phyloP scores from a whole-genome alignment of 305 asterid genomes.

The Coffea humblotiana region DNA sequence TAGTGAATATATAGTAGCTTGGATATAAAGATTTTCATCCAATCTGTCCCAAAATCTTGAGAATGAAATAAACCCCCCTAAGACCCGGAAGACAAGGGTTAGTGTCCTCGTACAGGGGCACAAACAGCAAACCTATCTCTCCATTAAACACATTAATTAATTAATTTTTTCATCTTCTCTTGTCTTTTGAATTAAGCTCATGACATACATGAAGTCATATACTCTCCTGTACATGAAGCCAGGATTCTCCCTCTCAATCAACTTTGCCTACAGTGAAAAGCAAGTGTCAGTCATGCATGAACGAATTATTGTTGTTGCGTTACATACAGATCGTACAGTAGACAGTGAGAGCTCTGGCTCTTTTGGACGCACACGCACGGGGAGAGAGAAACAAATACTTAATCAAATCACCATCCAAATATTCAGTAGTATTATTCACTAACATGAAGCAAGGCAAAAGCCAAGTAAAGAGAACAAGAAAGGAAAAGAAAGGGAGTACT shows the following conservation, averaged over 20 bases:
- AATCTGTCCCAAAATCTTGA: slow-evolving; percentile 34
- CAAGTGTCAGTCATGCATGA: slow-evolving; percentile 25
- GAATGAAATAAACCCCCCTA: slow-evolving; percentile 21
- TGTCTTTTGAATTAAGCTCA: not conserved
- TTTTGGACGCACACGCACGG: slow-evolving; percentile 11
- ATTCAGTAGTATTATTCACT: not conserved
- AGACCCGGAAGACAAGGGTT: slow-evolving; percentile 38
- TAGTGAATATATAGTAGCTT: too few relatives aligned
- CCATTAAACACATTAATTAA: not conserved
- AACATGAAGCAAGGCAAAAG: not conserved
- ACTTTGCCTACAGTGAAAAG: slow-evolving; percentile 2
- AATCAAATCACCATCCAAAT: too few relatives aligned
- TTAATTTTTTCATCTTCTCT: not conserved
- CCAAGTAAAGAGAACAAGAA: not conserved
- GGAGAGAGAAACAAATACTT: not conserved
- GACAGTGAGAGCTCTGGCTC: not conserved
- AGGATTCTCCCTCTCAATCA: not conserved
- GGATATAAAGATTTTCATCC: slow-evolving; percentile 9
- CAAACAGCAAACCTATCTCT: slow-evolving; percentile 21
- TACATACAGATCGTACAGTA: not conserved
- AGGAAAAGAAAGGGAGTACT: not conserved
- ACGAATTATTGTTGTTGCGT: slow-evolving; percentile 4
- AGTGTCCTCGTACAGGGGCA: slow-evolving; percentile 35
- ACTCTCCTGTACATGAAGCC: not conserved
- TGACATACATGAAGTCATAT: too few relatives aligned